Conservation (phyloP, 768 basidiomycete genomes). For the Termitomyces sp. region DNA sequence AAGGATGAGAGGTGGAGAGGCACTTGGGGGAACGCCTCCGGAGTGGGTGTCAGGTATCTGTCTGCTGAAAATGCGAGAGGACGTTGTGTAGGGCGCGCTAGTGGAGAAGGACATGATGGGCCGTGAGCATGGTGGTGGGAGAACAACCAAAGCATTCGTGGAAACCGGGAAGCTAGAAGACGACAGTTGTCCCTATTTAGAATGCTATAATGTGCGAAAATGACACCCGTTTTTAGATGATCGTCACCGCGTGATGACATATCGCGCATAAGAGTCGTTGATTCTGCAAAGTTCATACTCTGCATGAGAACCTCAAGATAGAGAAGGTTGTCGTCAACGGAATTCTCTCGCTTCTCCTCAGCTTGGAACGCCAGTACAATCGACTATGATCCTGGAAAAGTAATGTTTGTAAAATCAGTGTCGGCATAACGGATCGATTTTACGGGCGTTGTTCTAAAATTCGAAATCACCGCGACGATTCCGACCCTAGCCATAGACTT, state of each 20-base stretch:
- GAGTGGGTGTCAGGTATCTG: background rate
- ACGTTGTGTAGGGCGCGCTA: background rate
- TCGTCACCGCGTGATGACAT: background rate
- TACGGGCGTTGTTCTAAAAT: too few species aligned
- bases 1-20: conserved; percentile 52
- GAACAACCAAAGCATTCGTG: background rate
- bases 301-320: too few species aligned
- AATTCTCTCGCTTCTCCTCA: too few species aligned
- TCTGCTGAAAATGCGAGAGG: background rate
- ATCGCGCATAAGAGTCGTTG: too few species aligned
- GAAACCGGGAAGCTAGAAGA: background rate
- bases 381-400: too few species aligned
- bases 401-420: too few species aligned
- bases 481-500: too few species aligned
- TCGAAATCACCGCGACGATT: too few species aligned
- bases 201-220: background rate
- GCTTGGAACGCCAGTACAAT: too few species aligned
- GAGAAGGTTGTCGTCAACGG: too few species aligned
- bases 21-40: conserved; percentile 22
- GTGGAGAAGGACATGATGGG: conserved; percentile 3
- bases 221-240: background rate
- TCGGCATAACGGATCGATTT: too few species aligned
- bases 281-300: too few species aligned
- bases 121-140: conserved; percentile 7
- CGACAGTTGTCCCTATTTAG: background rate